phyloP scores from a whole-genome alignment of 139 green algal species.

The Yamagishiella unicocca region DNA sequence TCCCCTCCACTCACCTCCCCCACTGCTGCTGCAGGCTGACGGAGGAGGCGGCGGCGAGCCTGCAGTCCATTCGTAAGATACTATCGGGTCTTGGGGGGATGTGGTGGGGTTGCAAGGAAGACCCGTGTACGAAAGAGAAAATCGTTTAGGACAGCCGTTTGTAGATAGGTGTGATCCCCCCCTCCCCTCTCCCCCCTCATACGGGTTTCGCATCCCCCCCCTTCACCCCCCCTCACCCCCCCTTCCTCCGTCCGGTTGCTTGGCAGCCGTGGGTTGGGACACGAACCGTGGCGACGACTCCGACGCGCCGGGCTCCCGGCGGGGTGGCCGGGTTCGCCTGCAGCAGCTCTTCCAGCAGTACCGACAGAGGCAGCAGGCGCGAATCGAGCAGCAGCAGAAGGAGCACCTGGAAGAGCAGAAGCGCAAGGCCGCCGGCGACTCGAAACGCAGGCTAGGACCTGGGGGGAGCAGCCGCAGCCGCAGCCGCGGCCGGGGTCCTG shows the following conservation, averaged over 20 bases:
- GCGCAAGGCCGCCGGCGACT: no score
- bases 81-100: no score
- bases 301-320: background rate
- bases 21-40: background rate
- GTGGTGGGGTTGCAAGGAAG: no score
- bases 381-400: background rate
- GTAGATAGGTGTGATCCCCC: no score
- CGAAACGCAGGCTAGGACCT: no score
- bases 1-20: background rate
- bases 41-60: background rate
- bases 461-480: background rate
- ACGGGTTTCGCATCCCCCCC: background rate
- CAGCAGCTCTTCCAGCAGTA: conserved; percentile 20
- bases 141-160: no score
- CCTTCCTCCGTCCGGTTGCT: no score
- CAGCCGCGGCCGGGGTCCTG: background rate
- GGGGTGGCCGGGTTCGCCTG: background rate
- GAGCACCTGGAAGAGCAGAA: no score
- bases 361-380: background rate
- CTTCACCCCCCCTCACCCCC: background rate
- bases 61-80: background rate
- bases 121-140: no score
- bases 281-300: background rate
- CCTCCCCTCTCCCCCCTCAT: no score
- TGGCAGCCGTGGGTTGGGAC: background rate